Conservation (phyloP, 2,329 filamentous ascomycete species). For the Ophiostoma novo-ulmi region DNA sequence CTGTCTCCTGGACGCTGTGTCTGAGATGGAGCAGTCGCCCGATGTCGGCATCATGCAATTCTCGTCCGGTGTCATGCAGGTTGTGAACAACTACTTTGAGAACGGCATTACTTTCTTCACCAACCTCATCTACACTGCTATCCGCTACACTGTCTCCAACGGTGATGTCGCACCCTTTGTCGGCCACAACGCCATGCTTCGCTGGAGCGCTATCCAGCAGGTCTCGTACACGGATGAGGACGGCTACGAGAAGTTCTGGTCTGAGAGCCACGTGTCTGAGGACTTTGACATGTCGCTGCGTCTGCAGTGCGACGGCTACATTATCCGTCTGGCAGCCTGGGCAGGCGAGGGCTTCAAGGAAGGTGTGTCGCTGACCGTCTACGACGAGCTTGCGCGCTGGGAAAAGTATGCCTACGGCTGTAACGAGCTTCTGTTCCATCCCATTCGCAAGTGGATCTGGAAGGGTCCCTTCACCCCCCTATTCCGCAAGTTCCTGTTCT, state of each 20-base stretch:
- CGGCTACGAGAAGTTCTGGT: conserved; percentile 76
- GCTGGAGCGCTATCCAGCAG: conserved; percentile 70
- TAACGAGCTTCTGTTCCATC: conserved; percentile 76
- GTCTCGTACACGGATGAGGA: conserved; percentile 65
- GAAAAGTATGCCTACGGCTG: conserved; percentile 84
- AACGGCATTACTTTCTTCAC: conserved; percentile 68
- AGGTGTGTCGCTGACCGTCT: conserved; percentile 76
- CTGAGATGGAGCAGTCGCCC: conserved; percentile 74
- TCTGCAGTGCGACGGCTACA: conserved; percentile 66
- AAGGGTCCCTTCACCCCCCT: conserved; percentile 73
- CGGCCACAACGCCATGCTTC: conserved; percentile 72
- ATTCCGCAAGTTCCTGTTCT: conserved; percentile 68
- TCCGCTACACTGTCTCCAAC: conserved; percentile 70
- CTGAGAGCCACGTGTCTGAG: conserved; percentile 72
- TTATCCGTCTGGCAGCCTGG: conserved; percentile 67
- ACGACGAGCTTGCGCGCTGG: conserved; percentile 79
- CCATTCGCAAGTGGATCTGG: conserved; percentile 65
- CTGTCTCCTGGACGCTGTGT: conserved; percentile 72
- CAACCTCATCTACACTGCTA: conserved; percentile 70
- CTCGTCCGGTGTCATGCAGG: conserved; percentile 73
- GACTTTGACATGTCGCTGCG: conserved; percentile 79
- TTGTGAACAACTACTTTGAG: conserved; percentile 67
- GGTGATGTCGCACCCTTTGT: conserved; percentile 75
- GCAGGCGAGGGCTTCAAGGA: conserved; percentile 75
- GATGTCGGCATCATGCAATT: conserved; percentile 76